Evolutionary conservation across 495 filamentous ascomycete species (phyloP).

Genomic region (Glarea lozoyensis): DNA sequence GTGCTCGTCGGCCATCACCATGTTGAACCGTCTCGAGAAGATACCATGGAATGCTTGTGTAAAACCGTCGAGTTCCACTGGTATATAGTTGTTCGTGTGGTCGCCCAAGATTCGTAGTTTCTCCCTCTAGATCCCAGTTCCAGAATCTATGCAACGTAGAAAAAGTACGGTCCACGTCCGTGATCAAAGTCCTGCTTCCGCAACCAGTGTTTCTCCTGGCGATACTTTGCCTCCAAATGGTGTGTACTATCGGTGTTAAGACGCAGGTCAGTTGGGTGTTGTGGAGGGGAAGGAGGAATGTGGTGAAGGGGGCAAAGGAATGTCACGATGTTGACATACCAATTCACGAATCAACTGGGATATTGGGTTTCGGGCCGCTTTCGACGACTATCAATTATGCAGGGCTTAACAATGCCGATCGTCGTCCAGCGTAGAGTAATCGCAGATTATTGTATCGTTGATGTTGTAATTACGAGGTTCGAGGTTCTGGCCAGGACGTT

Average conservation of each 20-base stretch:
- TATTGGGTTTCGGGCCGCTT: conserved; percentile 17
- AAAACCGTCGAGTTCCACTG: background rate
- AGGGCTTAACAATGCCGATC: conserved; percentile 13
- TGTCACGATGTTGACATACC: conserved; percentile 16
- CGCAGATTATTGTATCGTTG: background rate
- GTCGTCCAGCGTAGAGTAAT: conserved; percentile 1
- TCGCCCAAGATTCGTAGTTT: background rate
- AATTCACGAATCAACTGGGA: conserved; percentile 11
- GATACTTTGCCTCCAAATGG: background rate
- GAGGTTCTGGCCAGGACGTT: background rate
- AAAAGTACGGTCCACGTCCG: background rate
- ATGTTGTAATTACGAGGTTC: background rate
- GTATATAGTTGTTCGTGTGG: background rate
- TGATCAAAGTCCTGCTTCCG: background rate
- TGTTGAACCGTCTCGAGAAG: conserved; percentile 16
- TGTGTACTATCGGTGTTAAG: background rate
- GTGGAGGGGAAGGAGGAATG: conserved; percentile 13
- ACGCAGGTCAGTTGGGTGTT: conserved; percentile 9
- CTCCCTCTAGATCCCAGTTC: background rate
- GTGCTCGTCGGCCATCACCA: conserved; percentile 42
- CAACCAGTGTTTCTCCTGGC: background rate
- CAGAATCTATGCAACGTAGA: background rate
- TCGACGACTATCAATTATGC: conserved; percentile 8
- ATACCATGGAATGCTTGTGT: conserved; percentile 15
- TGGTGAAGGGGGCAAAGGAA: conserved; percentile 16